Conservation (phyloP, 2,329 filamentous ascomycete genomes). For the Scytalidium sp. region DNA sequence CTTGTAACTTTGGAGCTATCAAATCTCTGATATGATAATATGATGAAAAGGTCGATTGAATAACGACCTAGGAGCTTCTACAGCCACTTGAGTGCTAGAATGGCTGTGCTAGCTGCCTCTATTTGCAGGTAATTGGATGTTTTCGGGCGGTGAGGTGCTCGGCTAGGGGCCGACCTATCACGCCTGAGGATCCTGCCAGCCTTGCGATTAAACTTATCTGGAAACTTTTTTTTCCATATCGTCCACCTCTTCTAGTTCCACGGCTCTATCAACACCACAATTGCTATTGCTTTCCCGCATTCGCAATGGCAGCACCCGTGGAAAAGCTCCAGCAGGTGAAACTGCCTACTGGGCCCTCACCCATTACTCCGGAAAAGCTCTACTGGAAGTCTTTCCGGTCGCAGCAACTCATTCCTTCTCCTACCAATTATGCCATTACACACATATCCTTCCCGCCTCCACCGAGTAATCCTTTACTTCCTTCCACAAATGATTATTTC, state of each 20-base stretch:
- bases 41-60: too few relatives aligned
- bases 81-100: too few relatives aligned
- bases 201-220: not conserved
- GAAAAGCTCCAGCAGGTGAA: conserved; percentile 55
- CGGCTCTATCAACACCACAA: not conserved
- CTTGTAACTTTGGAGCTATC: too few relatives aligned
- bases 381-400: conserved; percentile 98
- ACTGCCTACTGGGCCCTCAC: conserved; percentile 77
- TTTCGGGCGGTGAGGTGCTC: too few relatives aligned
- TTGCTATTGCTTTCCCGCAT: not conserved
- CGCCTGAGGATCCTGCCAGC: not conserved
- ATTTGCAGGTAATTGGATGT: not conserved
- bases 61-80: too few relatives aligned
- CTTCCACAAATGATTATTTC: conserved; percentile 67
- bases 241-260: not conserved
- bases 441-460: conserved; percentile 73
- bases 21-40: too few relatives aligned
- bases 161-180: not conserved
- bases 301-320: conserved; percentile 11
- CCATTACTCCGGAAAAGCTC: conserved; percentile 84
- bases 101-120: too few relatives aligned
- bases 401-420: conserved; percentile 84
- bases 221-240: not conserved
- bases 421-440: conserved; percentile 84
- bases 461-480: conserved; percentile 34